phyloP scores from a whole-genome alignment of 1,284 basidiomycete genomes.

The Taiwanofungus camphoratus region DNA sequence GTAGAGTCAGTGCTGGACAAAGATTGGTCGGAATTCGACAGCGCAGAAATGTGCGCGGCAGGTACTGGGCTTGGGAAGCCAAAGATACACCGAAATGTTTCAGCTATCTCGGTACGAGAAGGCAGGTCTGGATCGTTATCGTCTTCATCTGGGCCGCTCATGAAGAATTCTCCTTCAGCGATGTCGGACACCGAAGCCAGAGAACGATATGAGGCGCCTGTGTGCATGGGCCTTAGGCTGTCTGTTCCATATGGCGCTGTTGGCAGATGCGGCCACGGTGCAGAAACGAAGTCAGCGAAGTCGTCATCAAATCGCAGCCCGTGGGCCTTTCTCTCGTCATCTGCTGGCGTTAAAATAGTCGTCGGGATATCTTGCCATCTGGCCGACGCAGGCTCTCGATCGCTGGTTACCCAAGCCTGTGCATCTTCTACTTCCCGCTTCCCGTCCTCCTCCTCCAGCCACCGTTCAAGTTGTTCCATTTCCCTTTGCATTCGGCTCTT shows the following conservation, averaged over 20 bases:
- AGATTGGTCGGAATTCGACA: conserved; percentile 3
- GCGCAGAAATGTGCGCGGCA: background rate
- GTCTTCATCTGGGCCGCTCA: conserved; percentile 21
- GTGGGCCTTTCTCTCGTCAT: conserved; percentile 4
- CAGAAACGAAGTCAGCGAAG: conserved; percentile 64
- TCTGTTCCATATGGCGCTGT: conserved; percentile 16
- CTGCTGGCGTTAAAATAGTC: conserved; percentile 19
- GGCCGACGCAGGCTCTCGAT: conserved; percentile 13
- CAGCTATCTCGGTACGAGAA: conserved; percentile 44
- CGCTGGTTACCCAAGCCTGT: conserved; percentile 19
- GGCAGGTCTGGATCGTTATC: conserved; percentile 38
- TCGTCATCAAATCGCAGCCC: conserved; percentile 64
- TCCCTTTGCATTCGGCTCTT: conserved; percentile 39
- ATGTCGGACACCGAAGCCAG: conserved; percentile 46
- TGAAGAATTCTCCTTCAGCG: conserved; percentile 12
- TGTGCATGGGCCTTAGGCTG: conserved; percentile 24
- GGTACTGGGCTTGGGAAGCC: conserved; percentile 26
- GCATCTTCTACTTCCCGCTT: conserved; percentile 14
- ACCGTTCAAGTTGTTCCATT: conserved; percentile 53
- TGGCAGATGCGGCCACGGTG: conserved; percentile 17
- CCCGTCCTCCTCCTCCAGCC: conserved; percentile 49
- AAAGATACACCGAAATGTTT: conserved; percentile 52
- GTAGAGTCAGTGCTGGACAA: background rate
- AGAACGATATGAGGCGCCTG: conserved; percentile 41
- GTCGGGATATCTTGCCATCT: conserved; percentile 23